Percentiles rank a stretch among this genome's conserved stretches.
phyloP scores from a whole-genome alignment of 2,329 filamentous ascomycete genomes.

The Drechmeria coniospora region DNA sequence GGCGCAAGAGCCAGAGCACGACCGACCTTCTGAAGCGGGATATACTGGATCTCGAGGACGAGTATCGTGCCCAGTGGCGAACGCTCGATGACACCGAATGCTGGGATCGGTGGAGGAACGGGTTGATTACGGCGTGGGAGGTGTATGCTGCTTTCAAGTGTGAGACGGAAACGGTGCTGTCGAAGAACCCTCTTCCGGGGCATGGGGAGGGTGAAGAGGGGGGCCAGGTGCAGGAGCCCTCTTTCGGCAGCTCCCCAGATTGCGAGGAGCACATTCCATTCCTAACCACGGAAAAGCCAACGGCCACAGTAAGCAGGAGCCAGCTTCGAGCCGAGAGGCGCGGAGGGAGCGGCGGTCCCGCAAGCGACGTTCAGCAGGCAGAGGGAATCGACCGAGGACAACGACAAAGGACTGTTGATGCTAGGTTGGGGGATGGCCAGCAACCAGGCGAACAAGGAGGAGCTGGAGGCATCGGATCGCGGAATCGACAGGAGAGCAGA shows the following conservation, averaged over 20 bases:
- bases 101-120: background rate
- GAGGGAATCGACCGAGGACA: too few relatives aligned
- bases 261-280: too few relatives aligned
- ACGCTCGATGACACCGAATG: background rate
- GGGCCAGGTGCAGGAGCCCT: background rate
- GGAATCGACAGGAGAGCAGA: too few relatives aligned
- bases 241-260: background rate
- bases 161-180: background rate
- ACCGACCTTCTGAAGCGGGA: background rate
- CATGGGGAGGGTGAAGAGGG: background rate
- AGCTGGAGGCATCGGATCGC: too few relatives aligned
- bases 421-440: too few relatives aligned
- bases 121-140: background rate
- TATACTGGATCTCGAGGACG: background rate
- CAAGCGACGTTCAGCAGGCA: too few relatives aligned
- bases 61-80: background rate
- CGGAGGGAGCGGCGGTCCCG: too few relatives aligned
- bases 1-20: background rate
- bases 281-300: too few relatives aligned
- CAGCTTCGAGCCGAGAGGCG: too few relatives aligned
- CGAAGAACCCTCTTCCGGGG: background rate
- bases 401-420: too few relatives aligned
- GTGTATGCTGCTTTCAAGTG: background rate
- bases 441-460: too few relatives aligned
- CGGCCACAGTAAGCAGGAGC: too few relatives aligned